Conservation (phyloP, 495 filamentous ascomycete genomes). For the Amorphotheca resinae region DNA sequence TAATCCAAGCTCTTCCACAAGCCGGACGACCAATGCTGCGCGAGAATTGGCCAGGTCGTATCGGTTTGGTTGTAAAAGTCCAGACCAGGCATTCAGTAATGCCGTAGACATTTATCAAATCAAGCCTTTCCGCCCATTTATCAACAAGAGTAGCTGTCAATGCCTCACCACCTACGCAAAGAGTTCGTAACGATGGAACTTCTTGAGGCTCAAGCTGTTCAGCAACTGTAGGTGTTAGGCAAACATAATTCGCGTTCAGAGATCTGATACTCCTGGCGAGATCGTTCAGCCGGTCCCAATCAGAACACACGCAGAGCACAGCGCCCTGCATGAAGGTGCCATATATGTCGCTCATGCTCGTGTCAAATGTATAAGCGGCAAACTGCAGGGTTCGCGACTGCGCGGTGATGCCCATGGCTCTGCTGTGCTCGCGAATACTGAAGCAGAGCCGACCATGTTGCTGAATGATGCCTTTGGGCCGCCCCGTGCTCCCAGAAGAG, state of each 20-base stretch:
- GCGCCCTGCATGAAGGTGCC: conserved; percentile 45
- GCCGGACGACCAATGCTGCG: conserved; percentile 9
- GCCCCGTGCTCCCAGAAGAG: conserved; percentile 49
- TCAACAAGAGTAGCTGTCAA: not conserved
- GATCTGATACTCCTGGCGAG: conserved; percentile 27
- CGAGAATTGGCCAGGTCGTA: not conserved
- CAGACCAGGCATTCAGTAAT: conserved; percentile 25
- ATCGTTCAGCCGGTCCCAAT: conserved; percentile 25
- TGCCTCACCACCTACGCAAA: not conserved
- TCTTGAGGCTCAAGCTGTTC: conserved; percentile 19
- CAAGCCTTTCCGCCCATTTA: not conserved
- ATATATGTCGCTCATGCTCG: conserved; percentile 52
- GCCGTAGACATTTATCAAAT: conserved; percentile 1
- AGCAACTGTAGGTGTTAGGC: conserved; percentile 36
- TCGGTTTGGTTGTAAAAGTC: conserved; percentile 24
- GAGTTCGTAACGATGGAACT: not conserved
- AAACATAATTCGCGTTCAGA: conserved; percentile 24
- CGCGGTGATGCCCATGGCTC: not conserved
- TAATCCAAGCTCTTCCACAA: conserved; percentile 36
- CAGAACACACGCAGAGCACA: conserved; percentile 37
- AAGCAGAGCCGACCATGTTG: conserved; percentile 26
- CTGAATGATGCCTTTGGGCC: conserved; percentile 35
- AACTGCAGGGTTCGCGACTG: conserved; percentile 31
- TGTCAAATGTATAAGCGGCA: conserved; percentile 54
- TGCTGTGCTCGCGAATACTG: not conserved